Evolutionary conservation across 1,284 basidiomycete genomes (phyloP).

Genomic region (Sanghuangporus weigelae): DNA sequence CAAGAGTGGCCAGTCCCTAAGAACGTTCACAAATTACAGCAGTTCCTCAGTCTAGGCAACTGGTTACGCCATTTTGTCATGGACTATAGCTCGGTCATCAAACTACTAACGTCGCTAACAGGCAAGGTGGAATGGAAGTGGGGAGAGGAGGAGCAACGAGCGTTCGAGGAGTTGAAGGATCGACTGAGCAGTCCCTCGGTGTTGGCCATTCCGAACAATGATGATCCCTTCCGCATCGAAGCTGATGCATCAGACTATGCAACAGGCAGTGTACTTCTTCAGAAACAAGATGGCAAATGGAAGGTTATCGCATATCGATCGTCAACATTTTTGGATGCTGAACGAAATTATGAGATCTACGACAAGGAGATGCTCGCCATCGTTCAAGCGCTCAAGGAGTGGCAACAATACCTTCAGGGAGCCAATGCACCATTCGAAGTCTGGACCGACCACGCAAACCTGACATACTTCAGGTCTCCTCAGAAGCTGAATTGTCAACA

Average conservation of each 20-base stretch:
- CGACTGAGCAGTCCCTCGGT: not conserved
- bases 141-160: not conserved
- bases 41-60: not conserved
- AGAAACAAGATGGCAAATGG: conserved; percentile 14
- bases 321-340: conserved; percentile 24
- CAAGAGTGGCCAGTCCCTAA: no score
- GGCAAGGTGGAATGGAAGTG: not conserved
- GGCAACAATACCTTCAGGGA: conserved; percentile 27
- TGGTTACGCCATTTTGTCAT: not conserved
- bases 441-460: conserved; percentile 30
- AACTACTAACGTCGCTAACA: not conserved
- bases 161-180: not conserved
- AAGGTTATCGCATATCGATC: conserved; percentile 29
- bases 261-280: conserved; percentile 5
- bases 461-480: conserved; percentile 28
- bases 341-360: conserved; percentile 42
- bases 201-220: no score
- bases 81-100: not conserved
- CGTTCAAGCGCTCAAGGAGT: conserved; percentile 29
- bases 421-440: conserved; percentile 20
- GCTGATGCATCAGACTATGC: conserved; percentile 5
- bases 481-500: conserved; percentile 42
- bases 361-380: conserved; percentile 43
- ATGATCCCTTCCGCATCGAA: not conserved
- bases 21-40: no score